These are phyloP conservation scores for Solanum lycopersicoides DNA, from an alignment of 257 asterid genomes.

Conservation along the genomic window DNA sequence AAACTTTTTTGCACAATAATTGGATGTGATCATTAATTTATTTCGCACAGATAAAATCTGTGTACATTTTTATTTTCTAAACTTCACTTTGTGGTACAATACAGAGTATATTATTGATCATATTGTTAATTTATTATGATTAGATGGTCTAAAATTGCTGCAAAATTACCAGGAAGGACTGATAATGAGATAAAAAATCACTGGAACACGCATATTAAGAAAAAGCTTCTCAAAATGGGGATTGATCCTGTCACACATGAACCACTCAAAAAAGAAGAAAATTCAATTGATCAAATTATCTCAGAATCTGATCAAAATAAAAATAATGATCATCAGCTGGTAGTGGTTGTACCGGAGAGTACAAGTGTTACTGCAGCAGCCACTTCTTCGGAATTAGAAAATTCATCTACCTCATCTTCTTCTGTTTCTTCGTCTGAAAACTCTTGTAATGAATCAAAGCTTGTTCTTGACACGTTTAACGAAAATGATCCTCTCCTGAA, in stretches of 20 bases:
- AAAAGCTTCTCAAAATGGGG: conserved; percentile 81
- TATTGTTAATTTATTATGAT: background rate
- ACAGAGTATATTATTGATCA: background rate
- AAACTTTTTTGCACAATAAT: background rate
- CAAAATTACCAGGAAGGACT: conserved; percentile 84
- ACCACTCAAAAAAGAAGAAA: conserved; percentile 32
- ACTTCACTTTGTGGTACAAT: background rate
- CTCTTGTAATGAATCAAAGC: conserved; percentile 39
- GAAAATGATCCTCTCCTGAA: conserved; percentile 47
- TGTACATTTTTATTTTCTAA: too few relatives aligned
- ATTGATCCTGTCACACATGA: conserved; percentile 87
- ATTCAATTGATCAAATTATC: conserved; percentile 2
- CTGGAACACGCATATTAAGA: conserved; percentile 95
- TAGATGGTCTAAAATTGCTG: conserved; percentile 94
- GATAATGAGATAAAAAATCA: conserved; percentile 94
- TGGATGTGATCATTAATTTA: background rate
- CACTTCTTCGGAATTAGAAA: background rate
- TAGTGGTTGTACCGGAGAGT: conserved; percentile 8
- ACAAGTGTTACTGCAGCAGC: background rate
- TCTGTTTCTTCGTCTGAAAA: conserved; percentile 37
- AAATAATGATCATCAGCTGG: background rate
- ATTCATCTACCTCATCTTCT: conserved; percentile 16
- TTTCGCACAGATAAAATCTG: background rate
- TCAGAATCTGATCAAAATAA: conserved; percentile 9
- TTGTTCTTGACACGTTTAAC: conserved; percentile 1